A percentile compares a stretch with the other conserved stretches of the same genome.
phyloP scores from a whole-genome alignment of 2,329 filamentous ascomycete species.

The Xylaria sp. region DNA sequence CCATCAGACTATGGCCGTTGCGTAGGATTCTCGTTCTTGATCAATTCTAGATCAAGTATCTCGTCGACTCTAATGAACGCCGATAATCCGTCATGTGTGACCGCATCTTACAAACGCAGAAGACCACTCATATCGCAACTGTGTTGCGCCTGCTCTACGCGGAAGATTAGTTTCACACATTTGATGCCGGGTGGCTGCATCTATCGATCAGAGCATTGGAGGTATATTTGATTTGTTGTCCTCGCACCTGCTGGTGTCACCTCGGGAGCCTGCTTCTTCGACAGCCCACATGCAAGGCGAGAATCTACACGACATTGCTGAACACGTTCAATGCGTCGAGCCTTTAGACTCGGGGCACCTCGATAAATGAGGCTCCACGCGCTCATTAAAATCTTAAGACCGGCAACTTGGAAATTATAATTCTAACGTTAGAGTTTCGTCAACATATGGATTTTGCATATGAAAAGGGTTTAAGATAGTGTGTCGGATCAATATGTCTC shows the following conservation, averaged over 20 bases:
- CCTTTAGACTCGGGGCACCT: not conserved
- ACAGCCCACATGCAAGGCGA: not conserved
- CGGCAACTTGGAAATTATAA: not conserved
- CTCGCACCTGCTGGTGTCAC: not conserved
- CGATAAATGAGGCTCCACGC: not conserved
- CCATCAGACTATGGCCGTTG: too few relatives aligned
- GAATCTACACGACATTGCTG: not conserved
- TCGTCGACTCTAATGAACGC: not conserved
- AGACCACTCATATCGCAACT: not conserved
- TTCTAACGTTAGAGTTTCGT: not conserved
- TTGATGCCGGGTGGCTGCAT: not conserved
- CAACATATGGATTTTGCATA: not conserved
- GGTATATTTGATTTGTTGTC: not conserved
- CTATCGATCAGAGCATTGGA: not conserved
- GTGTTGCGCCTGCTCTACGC: not conserved
- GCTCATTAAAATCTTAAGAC: not conserved
- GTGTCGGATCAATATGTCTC: conserved; percentile 9
- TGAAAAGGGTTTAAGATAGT: not conserved
- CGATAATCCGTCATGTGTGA: not conserved
- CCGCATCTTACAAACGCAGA: conserved; percentile 4
- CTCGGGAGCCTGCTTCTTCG: not conserved
- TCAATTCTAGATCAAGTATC: not conserved
- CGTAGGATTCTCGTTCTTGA: too few relatives aligned
- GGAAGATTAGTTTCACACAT: not conserved
- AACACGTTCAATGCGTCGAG: not conserved